These are phyloP conservation scores for Serendipita sp. DNA, from an alignment of 768 basidiomycete genomes.

Conservation along the genomic window DNA sequence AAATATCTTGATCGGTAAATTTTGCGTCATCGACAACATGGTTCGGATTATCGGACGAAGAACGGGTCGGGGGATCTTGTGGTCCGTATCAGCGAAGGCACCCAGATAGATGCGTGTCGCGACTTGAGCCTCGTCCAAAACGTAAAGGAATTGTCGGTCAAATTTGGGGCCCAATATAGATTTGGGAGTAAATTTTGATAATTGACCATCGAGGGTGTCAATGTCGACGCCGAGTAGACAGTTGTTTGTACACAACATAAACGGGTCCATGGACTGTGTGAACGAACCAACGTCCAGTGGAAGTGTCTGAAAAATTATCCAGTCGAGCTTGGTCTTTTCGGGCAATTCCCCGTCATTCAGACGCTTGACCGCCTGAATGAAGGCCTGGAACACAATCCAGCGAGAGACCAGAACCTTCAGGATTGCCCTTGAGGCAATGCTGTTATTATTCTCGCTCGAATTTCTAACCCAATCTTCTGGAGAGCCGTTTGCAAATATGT, in stretches of 20 bases:
- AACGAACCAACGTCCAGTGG: not conserved
- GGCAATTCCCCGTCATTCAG: not conserved
- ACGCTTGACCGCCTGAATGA: not conserved
- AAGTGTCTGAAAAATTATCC: not conserved
- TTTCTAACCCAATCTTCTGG: not conserved
- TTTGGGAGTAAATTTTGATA: not conserved
- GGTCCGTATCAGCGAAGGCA: not conserved
- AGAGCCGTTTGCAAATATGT: not conserved
- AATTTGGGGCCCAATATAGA: not conserved
- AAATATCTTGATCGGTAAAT: not conserved
- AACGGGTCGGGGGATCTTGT: not conserved
- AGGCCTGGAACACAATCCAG: not conserved
- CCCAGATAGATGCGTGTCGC: not conserved
- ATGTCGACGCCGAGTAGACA: not conserved
- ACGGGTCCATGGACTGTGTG: not conserved
- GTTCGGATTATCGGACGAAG: not conserved
- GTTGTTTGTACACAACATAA: not conserved
- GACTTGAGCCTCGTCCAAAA: not conserved
- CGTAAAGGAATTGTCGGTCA: not conserved
- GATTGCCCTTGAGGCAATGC: not conserved
- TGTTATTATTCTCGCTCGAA: not conserved
- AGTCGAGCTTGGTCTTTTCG: not conserved
- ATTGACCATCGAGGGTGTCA: not conserved
- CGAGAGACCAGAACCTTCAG: not conserved
- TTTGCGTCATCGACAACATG: not conserved